These are phyloP conservation scores for Coffea humblotiana DNA, from an alignment of 305 asterid species.

Conservation along the genomic window DNA sequence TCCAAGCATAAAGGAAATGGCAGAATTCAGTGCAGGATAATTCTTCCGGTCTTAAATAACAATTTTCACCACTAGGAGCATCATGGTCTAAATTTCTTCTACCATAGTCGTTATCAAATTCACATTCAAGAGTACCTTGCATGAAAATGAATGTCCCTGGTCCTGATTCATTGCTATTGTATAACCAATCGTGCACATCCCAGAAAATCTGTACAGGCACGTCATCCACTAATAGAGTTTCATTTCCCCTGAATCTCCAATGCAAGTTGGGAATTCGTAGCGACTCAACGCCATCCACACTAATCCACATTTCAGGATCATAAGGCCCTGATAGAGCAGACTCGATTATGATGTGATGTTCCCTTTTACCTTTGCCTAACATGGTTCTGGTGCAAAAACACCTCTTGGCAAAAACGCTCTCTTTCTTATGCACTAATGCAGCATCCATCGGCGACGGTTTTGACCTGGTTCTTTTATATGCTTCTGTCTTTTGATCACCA, in stretches of 20 bases:
- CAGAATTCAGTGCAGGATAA: constrained; percentile 44
- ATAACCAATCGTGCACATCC: constrained; percentile 92
- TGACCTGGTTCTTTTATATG: constrained; percentile 55
- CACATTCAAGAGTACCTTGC: constrained; percentile 34
- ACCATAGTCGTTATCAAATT: constrained; percentile 23
- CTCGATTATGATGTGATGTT: constrained; percentile 70
- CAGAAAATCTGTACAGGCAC: constrained; percentile 63
- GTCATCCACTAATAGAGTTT: constrained; percentile 56
- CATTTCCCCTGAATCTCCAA: constrained; percentile 92
- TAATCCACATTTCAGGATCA: constrained; percentile 86
- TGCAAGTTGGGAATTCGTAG: constrained; percentile 66
- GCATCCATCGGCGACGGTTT: constrained; percentile 44
- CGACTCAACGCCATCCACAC: constrained; percentile 65
- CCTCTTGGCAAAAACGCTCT: constrained; percentile 64
- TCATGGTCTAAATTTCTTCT: constrained; percentile 11
- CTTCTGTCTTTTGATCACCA: constrained; percentile 76
- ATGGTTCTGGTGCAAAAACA: constrained; percentile 67
- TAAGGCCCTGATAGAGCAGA: constrained; percentile 43
- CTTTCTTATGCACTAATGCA: constrained; percentile 61
- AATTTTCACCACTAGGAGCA: not conserved
- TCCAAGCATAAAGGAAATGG: constrained; percentile 85
- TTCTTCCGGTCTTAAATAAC: constrained; percentile 17
- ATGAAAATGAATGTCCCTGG: constrained; percentile 67
- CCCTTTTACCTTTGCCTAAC: constrained; percentile 55
- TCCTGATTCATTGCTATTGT: constrained; percentile 35